Conservation (phyloP, 768 basidiomycete species). For the Serendipita sp. region DNA sequence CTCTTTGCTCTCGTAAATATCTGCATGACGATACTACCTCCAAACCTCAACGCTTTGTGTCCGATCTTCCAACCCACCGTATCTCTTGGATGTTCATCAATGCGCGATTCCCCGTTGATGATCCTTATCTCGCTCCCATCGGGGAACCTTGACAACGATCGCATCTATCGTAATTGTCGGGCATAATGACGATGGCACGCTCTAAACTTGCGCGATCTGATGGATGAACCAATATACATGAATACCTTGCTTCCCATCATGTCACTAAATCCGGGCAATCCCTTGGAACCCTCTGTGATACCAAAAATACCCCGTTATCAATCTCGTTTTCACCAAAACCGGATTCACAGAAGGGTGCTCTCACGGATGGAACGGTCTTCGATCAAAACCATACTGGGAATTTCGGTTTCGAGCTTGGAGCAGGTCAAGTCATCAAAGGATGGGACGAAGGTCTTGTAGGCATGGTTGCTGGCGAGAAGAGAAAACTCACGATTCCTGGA, state of each 20-base stretch:
- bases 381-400: constrained; percentile 31
- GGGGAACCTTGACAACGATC: no score
- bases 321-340: neutral
- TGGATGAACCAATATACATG: neutral
- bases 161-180: neutral
- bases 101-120: no score
- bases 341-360: constrained; percentile 35
- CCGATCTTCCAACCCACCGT: no score
- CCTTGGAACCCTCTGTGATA: no score
- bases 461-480: constrained; percentile 80
- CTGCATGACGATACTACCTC: no score
- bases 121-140: no score
- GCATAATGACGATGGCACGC: neutral
- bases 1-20: no score
- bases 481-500: constrained; percentile 73
- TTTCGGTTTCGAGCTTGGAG: constrained; percentile 61
- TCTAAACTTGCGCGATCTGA: neutral
- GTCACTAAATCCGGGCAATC: no score
- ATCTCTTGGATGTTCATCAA: no score
- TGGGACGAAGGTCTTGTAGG: constrained; percentile 69
- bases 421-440: constrained; percentile 70
- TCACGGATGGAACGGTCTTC: constrained; percentile 18
- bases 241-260: no score
- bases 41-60: no score
- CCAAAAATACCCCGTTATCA: neutral